Evolutionary conservation across 1,139 yeast genomes (phyloP).

Genomic region (Candida anutae): DNA sequence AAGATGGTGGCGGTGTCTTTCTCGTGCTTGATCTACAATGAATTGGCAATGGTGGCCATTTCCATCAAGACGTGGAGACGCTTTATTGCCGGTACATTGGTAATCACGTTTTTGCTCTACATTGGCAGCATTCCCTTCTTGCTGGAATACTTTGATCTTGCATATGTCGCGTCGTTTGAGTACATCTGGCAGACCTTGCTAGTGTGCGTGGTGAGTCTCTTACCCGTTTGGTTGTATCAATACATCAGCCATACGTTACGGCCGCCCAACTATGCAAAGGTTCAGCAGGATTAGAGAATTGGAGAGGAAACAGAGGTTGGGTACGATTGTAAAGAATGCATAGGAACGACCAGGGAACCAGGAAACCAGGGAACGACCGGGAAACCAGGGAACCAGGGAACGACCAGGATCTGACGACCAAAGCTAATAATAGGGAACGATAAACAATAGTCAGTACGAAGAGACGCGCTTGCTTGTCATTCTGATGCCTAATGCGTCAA

Average conservation of each 20-base stretch:
- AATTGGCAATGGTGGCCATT: slow-evolving; percentile 86
- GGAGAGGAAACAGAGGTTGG: neutral
- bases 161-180: slow-evolving; percentile 47
- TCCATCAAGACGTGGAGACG: slow-evolving; percentile 88
- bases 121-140: slow-evolving; percentile 75
- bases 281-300: slow-evolving; percentile 50
- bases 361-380: too few species aligned
- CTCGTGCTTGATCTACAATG: slow-evolving; percentile 74
- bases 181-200: slow-evolving; percentile 67
- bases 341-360: too few species aligned
- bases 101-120: slow-evolving; percentile 62
- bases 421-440: too few species aligned
- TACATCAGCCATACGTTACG: slow-evolving; percentile 65
- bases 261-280: slow-evolving; percentile 98
- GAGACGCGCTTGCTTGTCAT: too few species aligned
- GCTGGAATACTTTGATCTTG: slow-evolving; percentile 73
- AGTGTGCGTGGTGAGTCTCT: slow-evolving; percentile 60
- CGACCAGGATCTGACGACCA: too few species aligned
- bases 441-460: too few species aligned
- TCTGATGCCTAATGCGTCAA: too few species aligned
- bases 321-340: neutral
- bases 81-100: slow-evolving; percentile 65
- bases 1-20: slow-evolving; percentile 81
- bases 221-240: slow-evolving; percentile 88
- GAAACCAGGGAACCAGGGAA: too few species aligned